Evolutionary conservation across 352 stramenopile genomes (phyloP).

Genomic region (Saprolegnia diclina): DNA sequence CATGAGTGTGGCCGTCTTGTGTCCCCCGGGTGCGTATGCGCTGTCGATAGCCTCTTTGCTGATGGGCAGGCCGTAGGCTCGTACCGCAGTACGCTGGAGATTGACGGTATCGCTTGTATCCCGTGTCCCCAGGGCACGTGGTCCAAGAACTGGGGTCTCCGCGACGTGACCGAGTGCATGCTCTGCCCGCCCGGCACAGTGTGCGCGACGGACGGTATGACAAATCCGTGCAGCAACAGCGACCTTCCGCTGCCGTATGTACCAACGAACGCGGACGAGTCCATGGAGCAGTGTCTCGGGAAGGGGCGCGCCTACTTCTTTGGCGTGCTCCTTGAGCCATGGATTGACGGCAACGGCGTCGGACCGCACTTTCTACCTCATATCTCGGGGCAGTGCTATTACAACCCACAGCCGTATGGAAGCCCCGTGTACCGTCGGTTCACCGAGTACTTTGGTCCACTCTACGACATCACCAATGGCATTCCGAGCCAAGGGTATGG

Average conservation of each 20-base stretch:
- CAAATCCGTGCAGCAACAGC: constrained; percentile 83
- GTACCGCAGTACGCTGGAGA: constrained; percentile 81
- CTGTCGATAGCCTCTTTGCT: not conserved
- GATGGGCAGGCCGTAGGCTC: not conserved
- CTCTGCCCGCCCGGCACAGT: constrained; percentile 89
- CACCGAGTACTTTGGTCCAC: constrained; percentile 90
- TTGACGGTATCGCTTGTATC: constrained; percentile 87
- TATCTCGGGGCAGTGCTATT: constrained; percentile 86
- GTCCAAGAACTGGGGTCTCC: constrained; percentile 97
- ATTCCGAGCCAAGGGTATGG: constrained; percentile 93
- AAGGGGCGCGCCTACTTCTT: constrained; percentile 85
- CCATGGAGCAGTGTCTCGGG: constrained; percentile 84
- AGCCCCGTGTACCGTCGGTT: constrained; percentile 92
- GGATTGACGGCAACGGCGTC: constrained; percentile 90
- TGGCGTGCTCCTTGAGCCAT: constrained; percentile 92
- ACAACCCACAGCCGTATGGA: constrained; percentile 84
- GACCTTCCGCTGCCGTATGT: constrained; percentile 92
- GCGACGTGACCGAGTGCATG: constrained; percentile 90
- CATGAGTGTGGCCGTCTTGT: constrained; percentile 83
- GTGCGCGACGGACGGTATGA: constrained; percentile 94
- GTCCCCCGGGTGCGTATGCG: constrained; percentile 76
- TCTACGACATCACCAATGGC: constrained; percentile 89
- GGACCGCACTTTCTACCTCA: constrained; percentile 87
- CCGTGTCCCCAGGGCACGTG: constrained; percentile 93
- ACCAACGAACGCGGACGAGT: constrained; percentile 77